Base-by-base conservation (phyloP, 2,329 filamentous ascomycete species). In the Penicillium capsulatum region DNA sequence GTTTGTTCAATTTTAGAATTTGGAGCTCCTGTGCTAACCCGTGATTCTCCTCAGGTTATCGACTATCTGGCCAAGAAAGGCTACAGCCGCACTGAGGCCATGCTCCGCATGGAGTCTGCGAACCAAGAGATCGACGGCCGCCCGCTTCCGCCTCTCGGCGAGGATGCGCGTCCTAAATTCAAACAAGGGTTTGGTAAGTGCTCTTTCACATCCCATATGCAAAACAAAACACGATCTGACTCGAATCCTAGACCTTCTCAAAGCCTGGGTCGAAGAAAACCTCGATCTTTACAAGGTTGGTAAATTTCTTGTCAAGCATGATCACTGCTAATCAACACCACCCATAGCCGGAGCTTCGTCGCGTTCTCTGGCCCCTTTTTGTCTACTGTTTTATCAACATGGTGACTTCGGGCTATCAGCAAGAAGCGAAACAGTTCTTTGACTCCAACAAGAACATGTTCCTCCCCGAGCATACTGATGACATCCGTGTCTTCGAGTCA, bases 41-140 rank as follows among this genome's bases (percentile, higher is more conserved):
- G n/a, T 31, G 17, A 34, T 27, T 34, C 31, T 40, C 36, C 28
- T 24, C 57, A 85, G 81, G 83, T 98, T 3, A 90, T 95, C 7
- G 92, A 98, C 55, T 98, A 98, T 64, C 75, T 98, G 1, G 80
- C 89, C 2, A 98, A 98, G 65, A 90, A 96, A 52, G 92, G 92
- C 0, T 98, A 96, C 66, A 89, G 83, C 38, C 79, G 85, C 16
- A 97, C 92, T 1, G 92, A 98, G 65, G 86, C 91, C 14, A 86
- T 92, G 61, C 86, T 98, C 37, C 81, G 92, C 30, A 84, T 88
- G 64, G 92, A 98, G 65, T 94, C 90, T 1, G 82, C 86, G 16
- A 82, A 89, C 53, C 76, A 92, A 29, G 86, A 91, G 40, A 76
- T 83, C 15, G 86, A 89, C 61, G 90, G 89, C 7, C 80, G 84